Evolutionary conservation across 2,329 filamentous ascomycete species (phyloP), one percentile per base, ranked within the genome.

Genomic region (Colletotrichum sp.): DNA sequence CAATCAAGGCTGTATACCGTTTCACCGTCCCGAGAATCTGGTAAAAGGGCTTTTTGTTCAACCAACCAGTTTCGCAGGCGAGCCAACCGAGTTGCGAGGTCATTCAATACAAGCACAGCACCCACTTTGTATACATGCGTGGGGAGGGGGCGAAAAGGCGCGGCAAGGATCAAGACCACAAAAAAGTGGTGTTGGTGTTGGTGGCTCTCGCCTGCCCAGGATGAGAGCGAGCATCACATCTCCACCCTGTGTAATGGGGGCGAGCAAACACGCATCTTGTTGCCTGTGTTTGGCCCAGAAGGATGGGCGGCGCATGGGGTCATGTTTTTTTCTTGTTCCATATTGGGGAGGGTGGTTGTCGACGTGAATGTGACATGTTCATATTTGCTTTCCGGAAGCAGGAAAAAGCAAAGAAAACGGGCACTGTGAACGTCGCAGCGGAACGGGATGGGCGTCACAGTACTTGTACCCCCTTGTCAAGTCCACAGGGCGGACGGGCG

Each of bases 1-100:
- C 70, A 74, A 73, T 39, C 64, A 61, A 57, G 74, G 63, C 64
- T 61, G 59, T 73, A 57, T 34, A 39, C 52, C 30, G 70, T 76
- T 65, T n/a, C 39, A 61, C 57, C 6, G 59, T 65, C 70, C 70
- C 70, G 65, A 44, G 32, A 74, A 30, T 30, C 55, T 55, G 74
- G 74, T 69, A 64, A 30, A 52, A 52, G 29, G 65, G 25, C 19
- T 30, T 34, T 57, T 6, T 8, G 25, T 15, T 25, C 11, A 49
- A 5, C 63, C 69, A 68, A 68, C 63, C 73, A 57, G n/a, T 16
- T 30, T 57, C 72, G 63, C 55, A 75, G 59, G 52, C 52, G 16
- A 7, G 19, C 64, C 70, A 59, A 62, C 71, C 44, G 62, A 64
- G 22, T 34, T 44, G 62, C 62, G 16, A 64, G 62, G 8, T 64